Conservation (phyloP, 1,139 yeast genomes). For the Hyphopichia burtonii region DNA sequence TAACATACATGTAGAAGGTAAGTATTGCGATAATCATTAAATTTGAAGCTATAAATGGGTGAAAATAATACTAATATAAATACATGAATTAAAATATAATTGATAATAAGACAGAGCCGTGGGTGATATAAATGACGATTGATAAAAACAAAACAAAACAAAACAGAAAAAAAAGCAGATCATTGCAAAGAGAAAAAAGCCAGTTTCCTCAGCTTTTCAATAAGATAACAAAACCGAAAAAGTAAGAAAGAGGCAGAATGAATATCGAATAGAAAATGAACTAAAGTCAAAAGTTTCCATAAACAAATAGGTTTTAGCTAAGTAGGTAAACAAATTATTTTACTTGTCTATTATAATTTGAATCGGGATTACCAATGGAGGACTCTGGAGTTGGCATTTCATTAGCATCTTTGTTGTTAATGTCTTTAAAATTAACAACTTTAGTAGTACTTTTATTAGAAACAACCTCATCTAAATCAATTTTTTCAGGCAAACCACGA, state of each 20-base stretch:
- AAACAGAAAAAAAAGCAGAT: slow-evolving; percentile 5
- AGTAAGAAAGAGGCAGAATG: too few species aligned
- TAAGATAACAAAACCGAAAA: background rate
- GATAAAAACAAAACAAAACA: too few species aligned
- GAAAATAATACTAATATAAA: background rate
- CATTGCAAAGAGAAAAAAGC: slow-evolving; percentile 5
- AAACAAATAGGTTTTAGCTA: too few species aligned
- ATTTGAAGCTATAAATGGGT: too few species aligned
- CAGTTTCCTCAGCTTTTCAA: slow-evolving; percentile 4
- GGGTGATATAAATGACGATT: too few species aligned
- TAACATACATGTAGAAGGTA: too few species aligned
- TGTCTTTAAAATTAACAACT: slow-evolving; percentile 13
- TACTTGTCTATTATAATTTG: background rate
- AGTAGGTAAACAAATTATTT: too few species aligned
- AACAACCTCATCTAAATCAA: slow-evolving; percentile 13
- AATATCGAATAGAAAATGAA: too few species aligned
- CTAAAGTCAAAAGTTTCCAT: too few species aligned
- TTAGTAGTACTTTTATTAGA: slow-evolving; percentile 16
- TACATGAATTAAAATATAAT: background rate
- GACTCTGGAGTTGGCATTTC: slow-evolving; percentile 22
- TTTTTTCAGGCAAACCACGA: background rate
- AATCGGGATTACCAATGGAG: slow-evolving; percentile 7
- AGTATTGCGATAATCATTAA: too few species aligned
- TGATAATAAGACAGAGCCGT: background rate
- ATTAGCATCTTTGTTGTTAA: slow-evolving; percentile 9